A percentile compares a stretch with the other conserved stretches of the same genome.
phyloP scores from a whole-genome alignment of 2,329 filamentous ascomycete species.

The Triangularia verruculosa region DNA sequence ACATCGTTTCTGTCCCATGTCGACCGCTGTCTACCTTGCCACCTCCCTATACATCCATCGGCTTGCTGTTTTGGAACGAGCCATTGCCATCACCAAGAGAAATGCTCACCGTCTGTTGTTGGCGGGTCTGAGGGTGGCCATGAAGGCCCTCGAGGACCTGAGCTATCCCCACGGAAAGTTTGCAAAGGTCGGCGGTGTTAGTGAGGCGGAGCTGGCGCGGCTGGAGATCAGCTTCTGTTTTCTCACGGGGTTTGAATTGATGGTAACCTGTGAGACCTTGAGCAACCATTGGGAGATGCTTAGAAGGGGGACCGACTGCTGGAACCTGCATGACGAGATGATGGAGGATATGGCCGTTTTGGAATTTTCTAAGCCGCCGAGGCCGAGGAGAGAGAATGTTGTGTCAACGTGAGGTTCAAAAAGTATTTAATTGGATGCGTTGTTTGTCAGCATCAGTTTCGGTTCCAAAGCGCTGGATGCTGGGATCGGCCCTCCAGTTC shows the following conservation, averaged over 20 bases:
- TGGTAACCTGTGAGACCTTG: constrained; percentile 58
- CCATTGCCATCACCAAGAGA: constrained; percentile 75
- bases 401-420: neutral
- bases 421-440: neutral
- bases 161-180: constrained; percentile 82
- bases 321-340: constrained; percentile 21
- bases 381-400: neutral
- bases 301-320: constrained; percentile 28
- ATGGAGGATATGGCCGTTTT: neutral
- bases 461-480: neutral
- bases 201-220: constrained; percentile 73
- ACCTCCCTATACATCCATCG: constrained; percentile 84
- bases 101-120: constrained; percentile 86
- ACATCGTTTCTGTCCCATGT: constrained; percentile 90
- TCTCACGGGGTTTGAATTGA: constrained; percentile 77
- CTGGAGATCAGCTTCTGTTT: constrained; percentile 90
- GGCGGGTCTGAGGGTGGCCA: constrained; percentile 79
- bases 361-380: constrained; percentile 15
- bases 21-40: constrained; percentile 87
- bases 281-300: constrained; percentile 67
- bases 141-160: constrained; percentile 92
- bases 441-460: neutral
- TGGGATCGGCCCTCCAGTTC: too few species aligned
- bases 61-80: constrained; percentile 71
- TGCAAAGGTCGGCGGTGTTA: constrained; percentile 84